Evolutionary conservation across 345 rosid genomes (phyloP), one percentile per base, ranked within the genome.

Genomic region (Corchorus olitorius): DNA sequence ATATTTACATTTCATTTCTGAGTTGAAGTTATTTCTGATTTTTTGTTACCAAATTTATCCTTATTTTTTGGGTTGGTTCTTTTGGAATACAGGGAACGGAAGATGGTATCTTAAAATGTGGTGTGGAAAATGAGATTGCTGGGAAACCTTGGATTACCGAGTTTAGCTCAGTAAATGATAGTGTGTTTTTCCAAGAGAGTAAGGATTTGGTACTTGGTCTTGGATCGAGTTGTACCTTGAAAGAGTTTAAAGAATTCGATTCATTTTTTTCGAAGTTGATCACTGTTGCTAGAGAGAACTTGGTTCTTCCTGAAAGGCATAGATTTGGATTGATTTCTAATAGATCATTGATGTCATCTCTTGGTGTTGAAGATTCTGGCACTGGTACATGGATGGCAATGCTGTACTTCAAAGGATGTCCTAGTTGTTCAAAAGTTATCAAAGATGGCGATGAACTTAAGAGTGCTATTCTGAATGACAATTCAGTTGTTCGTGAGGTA

Each of bases 321-420:
- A 86, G 89, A 74, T 91, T 93, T 89, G 99, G 97, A 54, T 80
- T 90, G 77, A 82, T 93, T 81, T 88, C 96, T 46, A 87, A 89
- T 63, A 77, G 66, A 82, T 85, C 90, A 56, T 76, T 93, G 83
- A 84, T 89, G 78, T 78, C 93, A 52, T 78, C 83, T 45, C 86
- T 88, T 79, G 87, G 81, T 81, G 74, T 86, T 70, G 83, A 75
- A 76, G 88, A 74, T 77, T 82, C 89, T 77, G 82, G 73, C 75
- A 85, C 89, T 77, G 82, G 73, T 76, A 85, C 94, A 8, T 93
- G 98, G 99, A 83, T 83, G 67, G 86, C 87, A 13, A 77, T 86
- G 85, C 78, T 89, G 74, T 84, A 85, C 77, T 79, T 78, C 74
- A 89, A 88, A 79, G 97, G 94, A 75, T 93, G 97, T 79, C 93